phyloP scores from a whole-genome alignment of 495 filamentous ascomycete species.

The Neurospora sublineolata region DNA sequence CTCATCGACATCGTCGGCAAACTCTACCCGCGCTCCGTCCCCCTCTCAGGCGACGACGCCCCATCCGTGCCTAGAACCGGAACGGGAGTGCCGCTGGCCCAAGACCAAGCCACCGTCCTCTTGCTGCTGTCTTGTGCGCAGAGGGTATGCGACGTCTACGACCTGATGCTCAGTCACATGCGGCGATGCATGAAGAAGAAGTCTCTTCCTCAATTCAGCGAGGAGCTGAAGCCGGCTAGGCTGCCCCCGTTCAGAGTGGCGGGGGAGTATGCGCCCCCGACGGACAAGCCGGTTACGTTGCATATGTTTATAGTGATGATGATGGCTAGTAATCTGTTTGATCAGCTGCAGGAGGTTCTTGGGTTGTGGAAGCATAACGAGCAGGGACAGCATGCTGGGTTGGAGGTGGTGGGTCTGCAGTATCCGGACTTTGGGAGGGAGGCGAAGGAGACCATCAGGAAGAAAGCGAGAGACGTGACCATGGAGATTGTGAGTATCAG shows the following conservation, averaged over 20 bases:
- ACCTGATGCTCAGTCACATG: background rate
- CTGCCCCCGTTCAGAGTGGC: background rate
- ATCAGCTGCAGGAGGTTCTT: conserved; percentile 3
- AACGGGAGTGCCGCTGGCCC: background rate
- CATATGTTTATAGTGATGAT: conserved; percentile 5
- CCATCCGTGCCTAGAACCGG: background rate
- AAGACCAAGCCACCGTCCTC: conserved; percentile 1
- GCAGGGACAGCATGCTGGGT: background rate
- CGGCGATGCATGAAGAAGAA: background rate
- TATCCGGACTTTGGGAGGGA: conserved; percentile 3
- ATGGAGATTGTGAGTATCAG: conserved; percentile 1
- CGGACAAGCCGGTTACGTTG: background rate
- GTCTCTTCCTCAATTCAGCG: background rate
- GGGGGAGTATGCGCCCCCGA: background rate
- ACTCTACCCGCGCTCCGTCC: background rate
- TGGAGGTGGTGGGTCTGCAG: background rate
- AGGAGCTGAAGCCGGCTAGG: background rate
- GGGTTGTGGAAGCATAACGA: background rate
- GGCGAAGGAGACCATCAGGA: background rate
- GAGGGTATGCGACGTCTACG: conserved; percentile 3
- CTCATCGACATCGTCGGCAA: conserved; percentile 2
- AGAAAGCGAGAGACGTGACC: background rate
- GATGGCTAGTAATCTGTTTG: conserved; percentile 7
- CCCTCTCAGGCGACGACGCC: background rate
- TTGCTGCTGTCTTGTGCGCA: conserved; percentile 3